Conservation (phyloP, 2,329 filamentous ascomycete species). For the Zymoseptoria tritici region DNA sequence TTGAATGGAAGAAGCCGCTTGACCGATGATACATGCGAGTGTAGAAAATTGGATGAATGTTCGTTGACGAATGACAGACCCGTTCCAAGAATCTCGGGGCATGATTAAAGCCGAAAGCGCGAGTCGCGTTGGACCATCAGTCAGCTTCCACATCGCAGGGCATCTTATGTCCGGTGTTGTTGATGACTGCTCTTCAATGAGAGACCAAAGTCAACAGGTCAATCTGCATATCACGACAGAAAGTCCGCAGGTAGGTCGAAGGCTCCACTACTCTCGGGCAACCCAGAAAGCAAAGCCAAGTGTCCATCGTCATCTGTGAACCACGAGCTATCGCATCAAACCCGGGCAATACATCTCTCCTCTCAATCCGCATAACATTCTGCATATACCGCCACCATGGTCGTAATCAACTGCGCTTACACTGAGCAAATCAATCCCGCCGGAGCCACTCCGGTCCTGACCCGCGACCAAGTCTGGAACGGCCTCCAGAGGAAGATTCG, state of each 20-base stretch:
- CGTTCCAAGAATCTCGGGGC: neutral
- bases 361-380: neutral
- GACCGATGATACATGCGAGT: neutral
- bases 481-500: slow-evolving; percentile 42
- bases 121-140: neutral
- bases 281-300: neutral
- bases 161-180: neutral
- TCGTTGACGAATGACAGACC: neutral
- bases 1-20: too few species aligned
- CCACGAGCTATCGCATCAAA: neutral
- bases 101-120: too few species aligned
- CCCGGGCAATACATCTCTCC: neutral
- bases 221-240: too few species aligned
- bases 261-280: neutral
- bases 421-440: slow-evolving; percentile 40
- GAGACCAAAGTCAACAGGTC: too few species aligned
- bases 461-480: slow-evolving; percentile 32
- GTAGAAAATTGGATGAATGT: neutral
- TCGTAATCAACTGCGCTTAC: slow-evolving; percentile 35
- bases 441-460: slow-evolving; percentile 32
- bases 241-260: too few species aligned
- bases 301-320: neutral
- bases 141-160: neutral
- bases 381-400: slow-evolving; percentile 25
- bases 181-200: too few species aligned